These are phyloP conservation scores for Monascus ruber DNA, from an alignment of 2,329 filamentous ascomycete genomes.

Conservation along the genomic window DNA sequence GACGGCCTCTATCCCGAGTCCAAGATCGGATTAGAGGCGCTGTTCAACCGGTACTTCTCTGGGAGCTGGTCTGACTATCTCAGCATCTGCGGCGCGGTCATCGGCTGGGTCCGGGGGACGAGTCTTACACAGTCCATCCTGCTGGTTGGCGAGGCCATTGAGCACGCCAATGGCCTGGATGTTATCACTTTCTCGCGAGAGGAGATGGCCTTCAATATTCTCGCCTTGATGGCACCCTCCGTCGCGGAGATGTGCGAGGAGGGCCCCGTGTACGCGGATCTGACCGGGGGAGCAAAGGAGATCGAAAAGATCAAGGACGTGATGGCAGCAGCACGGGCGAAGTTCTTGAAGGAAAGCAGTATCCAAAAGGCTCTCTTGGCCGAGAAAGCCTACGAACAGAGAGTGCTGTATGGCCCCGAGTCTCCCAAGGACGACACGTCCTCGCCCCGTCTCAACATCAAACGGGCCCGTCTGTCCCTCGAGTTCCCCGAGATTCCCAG, in stretches of 20 bases:
- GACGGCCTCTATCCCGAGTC: slow-evolving; percentile 37
- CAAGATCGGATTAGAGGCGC: slow-evolving; percentile 29
- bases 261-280: slow-evolving; percentile 27
- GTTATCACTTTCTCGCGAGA: slow-evolving; percentile 29
- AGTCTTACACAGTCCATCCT: slow-evolving; percentile 35
- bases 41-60: slow-evolving; percentile 24
- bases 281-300: slow-evolving; percentile 25
- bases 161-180: slow-evolving; percentile 14
- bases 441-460: background rate
- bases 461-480: slow-evolving; percentile 5
- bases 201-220: slow-evolving; percentile 34
- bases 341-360: slow-evolving; percentile 9
- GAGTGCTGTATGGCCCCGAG: background rate
- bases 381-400: slow-evolving; percentile 9
- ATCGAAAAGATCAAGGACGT: slow-evolving; percentile 17
- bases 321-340: slow-evolving; percentile 9
- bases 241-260: slow-evolving; percentile 20
- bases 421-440: background rate
- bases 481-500: slow-evolving; percentile 16
- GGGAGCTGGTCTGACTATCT: slow-evolving; percentile 30
- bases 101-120: slow-evolving; percentile 38
- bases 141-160: slow-evolving; percentile 26
- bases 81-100: slow-evolving; percentile 30
- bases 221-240: slow-evolving; percentile 21
- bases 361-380: slow-evolving; percentile 12